Base-by-base conservation (phyloP, 2,329 filamentous ascomycete species). In the Sclerotinia sclerotiorum region DNA sequence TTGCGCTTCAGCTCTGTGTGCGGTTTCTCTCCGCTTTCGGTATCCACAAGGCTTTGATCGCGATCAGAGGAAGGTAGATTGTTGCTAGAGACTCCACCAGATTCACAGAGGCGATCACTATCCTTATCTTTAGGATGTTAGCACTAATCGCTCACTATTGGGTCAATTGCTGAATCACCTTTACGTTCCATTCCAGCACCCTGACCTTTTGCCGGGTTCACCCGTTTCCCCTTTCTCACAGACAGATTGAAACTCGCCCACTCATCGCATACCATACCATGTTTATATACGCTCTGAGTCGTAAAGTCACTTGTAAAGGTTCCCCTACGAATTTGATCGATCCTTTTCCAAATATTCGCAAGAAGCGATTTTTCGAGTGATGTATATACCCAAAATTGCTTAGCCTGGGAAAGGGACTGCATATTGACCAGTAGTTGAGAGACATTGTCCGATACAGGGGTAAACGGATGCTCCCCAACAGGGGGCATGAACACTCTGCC, bases 221-320 rank as follows among this genome's bases (percentile, higher is more conserved):
- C 10, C 2, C 3, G 35, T 15, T 42, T 42, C 39, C 13, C 13
- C 0, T 13, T 2, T 11, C 39, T 39, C 10, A 15, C 39, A 15
- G 11, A 44, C 21, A 17, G 13, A 42, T 58, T 58, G 56, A 58
- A 58, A 58, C 42, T 58, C 42, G 21, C 42, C 56, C n/a, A 58
- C 44, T 58, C 8, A 35, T 58, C 42, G 21, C 8, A 44, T 44
- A 58, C 56, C 21, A 58, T 58, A 17, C 35, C 24, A 27, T 13
- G 21, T 44, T 44, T 58, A 19, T 42, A 58, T 44, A 58, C 21
- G 8, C 35, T 58, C 35, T 42, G 35, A 58, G 56, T 58, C 10
- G 56, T 58, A 44, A 58, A 58, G 19, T 58, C 35, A 32, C 32
- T n/a, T 44, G 56, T 44, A 44, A 58, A 58, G 21, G 56, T 44